Conservation (phyloP, 176 grass and related monocot species). For the Microstegium vimineum region DNA sequence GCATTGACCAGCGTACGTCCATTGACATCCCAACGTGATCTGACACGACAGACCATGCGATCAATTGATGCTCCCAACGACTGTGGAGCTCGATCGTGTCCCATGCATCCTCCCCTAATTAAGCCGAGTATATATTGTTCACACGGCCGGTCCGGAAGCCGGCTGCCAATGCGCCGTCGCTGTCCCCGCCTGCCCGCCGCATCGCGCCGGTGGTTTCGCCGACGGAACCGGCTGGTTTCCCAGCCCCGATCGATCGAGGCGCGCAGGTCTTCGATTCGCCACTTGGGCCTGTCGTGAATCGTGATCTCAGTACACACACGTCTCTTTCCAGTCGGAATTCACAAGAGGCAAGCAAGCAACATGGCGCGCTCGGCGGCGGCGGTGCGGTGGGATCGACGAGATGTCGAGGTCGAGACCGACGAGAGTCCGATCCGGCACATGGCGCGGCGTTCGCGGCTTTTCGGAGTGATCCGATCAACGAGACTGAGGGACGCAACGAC, state of each 20-base stretch:
- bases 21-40: too few relatives aligned
- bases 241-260: not conserved
- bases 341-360: not conserved
- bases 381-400: not conserved
- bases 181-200: not conserved
- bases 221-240: not conserved
- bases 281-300: too few relatives aligned
- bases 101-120: too few relatives aligned
- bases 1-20: too few relatives aligned
- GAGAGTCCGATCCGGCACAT: not conserved
- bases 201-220: not conserved
- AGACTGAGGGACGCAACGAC: not conserved
- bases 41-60: too few relatives aligned
- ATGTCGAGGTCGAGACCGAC: not conserved
- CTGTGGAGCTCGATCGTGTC: too few relatives aligned
- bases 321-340: not conserved
- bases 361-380: not conserved
- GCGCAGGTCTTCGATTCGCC: not conserved
- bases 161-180: not conserved
- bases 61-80: too few relatives aligned
- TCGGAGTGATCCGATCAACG: not conserved
- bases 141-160: not conserved
- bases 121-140: not conserved
- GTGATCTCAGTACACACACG: too few relatives aligned
- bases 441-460: not conserved